Evolutionary conservation across 192 early-diverging fungal genomes (phyloP).

Genomic region (Backusella circina): DNA sequence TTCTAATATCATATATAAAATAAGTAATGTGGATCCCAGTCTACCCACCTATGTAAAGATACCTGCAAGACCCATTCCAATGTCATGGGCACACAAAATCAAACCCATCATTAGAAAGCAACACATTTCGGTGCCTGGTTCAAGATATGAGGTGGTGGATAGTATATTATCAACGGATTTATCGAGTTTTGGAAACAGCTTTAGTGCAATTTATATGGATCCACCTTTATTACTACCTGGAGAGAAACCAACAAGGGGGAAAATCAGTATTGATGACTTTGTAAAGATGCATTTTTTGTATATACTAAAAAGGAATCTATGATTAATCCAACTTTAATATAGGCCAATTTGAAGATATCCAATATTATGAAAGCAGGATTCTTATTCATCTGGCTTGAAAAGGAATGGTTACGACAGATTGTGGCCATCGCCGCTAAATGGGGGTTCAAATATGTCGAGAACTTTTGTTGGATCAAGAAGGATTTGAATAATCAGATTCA

Average conservation of each 20-base stretch:
- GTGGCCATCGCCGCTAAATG: constrained; percentile 69
- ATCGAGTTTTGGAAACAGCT: constrained; percentile 59
- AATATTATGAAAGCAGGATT: constrained; percentile 76
- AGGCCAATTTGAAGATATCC: constrained; percentile 49
- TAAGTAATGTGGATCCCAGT: constrained; percentile 73
- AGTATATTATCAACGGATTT: constrained; percentile 48
- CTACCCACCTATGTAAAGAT: constrained; percentile 88
- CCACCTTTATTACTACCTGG: constrained; percentile 76
- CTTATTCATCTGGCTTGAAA: constrained; percentile 93
- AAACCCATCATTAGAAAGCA: constrained; percentile 11
- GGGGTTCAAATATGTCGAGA: constrained; percentile 91
- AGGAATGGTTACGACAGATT: constrained; percentile 84
- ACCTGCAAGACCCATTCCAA: constrained; percentile 77
- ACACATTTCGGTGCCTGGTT: neutral
- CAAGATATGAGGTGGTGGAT: constrained; percentile 39
- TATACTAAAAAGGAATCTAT: neutral
- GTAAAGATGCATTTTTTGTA: constrained; percentile 22
- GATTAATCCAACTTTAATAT: too few relatives aligned
- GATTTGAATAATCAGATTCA: constrained; percentile 80
- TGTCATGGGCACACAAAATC: constrained; percentile 85
- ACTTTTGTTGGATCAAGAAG: constrained; percentile 95
- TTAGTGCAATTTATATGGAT: constrained; percentile 89
- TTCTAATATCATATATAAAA: neutral
- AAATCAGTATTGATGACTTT: constrained; percentile 64
- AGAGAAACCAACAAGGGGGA: constrained; percentile 52